phyloP scores from a whole-genome alignment of 306 rosid species.

The Quercus cerris region DNA sequence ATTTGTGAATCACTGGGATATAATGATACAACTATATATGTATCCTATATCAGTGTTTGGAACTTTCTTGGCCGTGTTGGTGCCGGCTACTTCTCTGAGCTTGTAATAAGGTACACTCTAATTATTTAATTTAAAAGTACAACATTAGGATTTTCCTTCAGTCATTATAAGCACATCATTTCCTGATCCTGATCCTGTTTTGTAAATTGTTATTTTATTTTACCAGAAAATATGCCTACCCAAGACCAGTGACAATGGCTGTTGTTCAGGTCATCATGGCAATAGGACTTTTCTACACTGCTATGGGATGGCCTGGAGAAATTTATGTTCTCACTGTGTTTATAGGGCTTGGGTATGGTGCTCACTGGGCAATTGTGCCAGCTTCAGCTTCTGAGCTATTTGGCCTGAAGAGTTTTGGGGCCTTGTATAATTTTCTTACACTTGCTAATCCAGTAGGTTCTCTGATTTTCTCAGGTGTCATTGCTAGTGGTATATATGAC shows the following conservation, averaged over 20 bases:
- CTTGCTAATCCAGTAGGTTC: conserved; percentile 70
- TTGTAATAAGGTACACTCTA: conserved; percentile 57
- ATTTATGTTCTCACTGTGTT: conserved; percentile 36
- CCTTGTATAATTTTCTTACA: conserved; percentile 60
- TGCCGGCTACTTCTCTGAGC: conserved; percentile 80
- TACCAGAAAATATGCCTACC: conserved; percentile 33
- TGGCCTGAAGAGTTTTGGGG: conserved; percentile 73
- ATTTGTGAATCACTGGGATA: conserved; percentile 69
- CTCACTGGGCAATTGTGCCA: conserved; percentile 43
- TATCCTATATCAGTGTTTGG: conserved; percentile 79
- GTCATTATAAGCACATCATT: not conserved
- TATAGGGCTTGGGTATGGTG: conserved; percentile 48
- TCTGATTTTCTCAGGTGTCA: conserved; percentile 52
- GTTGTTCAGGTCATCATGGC: conserved; percentile 31
- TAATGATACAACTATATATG: conserved; percentile 47
- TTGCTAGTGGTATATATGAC: conserved; percentile 65
- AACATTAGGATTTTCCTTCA: not conserved
- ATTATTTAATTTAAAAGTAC: not conserved
- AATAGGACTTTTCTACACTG: conserved; percentile 29
- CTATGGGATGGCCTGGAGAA: conserved; percentile 38
- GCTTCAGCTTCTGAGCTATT: conserved; percentile 51
- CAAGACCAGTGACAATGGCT: conserved; percentile 39
- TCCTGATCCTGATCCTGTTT: not conserved
- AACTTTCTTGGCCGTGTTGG: conserved; percentile 94
- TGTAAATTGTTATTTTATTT: not conserved